Evolutionary conservation across 2,329 filamentous ascomycete genomes (phyloP).

Genomic region (Fusarium beomiforme): DNA sequence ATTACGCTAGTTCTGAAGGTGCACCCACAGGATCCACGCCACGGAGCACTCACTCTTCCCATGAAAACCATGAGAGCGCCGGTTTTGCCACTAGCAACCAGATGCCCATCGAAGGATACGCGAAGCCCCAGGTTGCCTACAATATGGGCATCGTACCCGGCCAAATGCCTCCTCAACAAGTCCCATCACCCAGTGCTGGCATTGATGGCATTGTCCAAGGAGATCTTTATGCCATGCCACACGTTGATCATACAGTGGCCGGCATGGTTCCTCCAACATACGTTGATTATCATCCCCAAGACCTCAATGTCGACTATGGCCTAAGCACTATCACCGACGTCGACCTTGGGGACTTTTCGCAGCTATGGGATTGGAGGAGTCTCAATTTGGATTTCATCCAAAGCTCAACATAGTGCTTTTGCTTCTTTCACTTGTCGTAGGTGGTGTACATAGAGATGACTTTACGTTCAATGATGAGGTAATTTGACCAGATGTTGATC

Average conservation of each 20-base stretch:
- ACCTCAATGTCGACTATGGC: conserved; percentile 14
- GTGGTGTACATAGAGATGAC: conserved; percentile 24
- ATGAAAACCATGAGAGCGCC: conserved; percentile 14
- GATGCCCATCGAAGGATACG: neutral
- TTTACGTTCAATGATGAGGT: neutral
- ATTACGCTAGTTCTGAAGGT: conserved; percentile 17
- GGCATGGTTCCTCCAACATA: conserved; percentile 19
- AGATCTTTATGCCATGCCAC: conserved; percentile 13
- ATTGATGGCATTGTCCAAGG: conserved; percentile 26
- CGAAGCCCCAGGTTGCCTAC: neutral
- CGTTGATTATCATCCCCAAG: conserved; percentile 18
- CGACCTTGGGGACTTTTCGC: conserved; percentile 37
- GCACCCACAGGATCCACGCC: conserved; percentile 22
- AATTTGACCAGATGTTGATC: neutral
- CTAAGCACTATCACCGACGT: conserved; percentile 35
- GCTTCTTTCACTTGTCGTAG: neutral
- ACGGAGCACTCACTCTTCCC: conserved; percentile 18
- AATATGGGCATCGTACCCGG: neutral
- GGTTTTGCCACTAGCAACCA: neutral
- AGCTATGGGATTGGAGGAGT: conserved; percentile 40
- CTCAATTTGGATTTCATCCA: conserved; percentile 39
- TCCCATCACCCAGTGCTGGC: conserved; percentile 26
- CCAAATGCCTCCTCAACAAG: conserved; percentile 8
- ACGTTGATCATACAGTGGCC: neutral
- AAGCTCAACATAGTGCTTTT: conserved; percentile 18